phyloP scores from a whole-genome alignment of 78 protist genomes.

The Tieghemostelium lacteum region DNA sequence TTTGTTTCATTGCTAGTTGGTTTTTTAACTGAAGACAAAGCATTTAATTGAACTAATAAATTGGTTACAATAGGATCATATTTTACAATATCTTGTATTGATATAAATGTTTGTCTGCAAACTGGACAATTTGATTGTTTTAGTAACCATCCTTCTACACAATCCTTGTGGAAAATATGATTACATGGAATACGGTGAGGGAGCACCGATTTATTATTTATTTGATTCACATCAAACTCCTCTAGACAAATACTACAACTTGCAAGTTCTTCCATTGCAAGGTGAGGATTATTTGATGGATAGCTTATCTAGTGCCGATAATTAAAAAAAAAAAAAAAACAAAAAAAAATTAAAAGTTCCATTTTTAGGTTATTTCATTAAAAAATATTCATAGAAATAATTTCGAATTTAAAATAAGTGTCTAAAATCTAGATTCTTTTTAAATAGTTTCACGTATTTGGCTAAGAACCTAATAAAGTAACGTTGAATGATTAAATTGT shows the following conservation, averaged over 20 bases:
- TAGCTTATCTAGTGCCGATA: too few species aligned
- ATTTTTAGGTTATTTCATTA: too few species aligned
- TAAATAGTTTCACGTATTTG: too few species aligned
- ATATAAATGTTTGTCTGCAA: background rate
- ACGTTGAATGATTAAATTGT: too few species aligned
- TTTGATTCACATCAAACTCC: constrained; percentile 2
- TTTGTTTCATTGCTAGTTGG: background rate
- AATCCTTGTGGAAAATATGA: constrained; percentile 22
- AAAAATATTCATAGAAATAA: too few species aligned
- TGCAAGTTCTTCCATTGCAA: background rate
- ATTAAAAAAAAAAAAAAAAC: too few species aligned
- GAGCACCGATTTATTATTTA: background rate
- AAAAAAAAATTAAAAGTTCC: too few species aligned
- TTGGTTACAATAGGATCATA: background rate
- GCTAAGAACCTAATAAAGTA: too few species aligned
- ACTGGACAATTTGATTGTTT: background rate
- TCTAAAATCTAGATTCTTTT: too few species aligned
- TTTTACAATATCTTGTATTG: background rate
- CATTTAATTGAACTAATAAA: background rate
- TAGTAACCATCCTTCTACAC: background rate
- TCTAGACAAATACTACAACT: constrained; percentile 22
- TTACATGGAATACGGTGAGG: constrained; percentile 5
- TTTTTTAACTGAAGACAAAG: background rate
- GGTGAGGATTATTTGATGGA: too few species aligned
- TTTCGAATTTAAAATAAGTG: too few species aligned